phyloP scores from a whole-genome alignment of 179 eudicot genomes.

The Vitellaria paradoxa region DNA sequence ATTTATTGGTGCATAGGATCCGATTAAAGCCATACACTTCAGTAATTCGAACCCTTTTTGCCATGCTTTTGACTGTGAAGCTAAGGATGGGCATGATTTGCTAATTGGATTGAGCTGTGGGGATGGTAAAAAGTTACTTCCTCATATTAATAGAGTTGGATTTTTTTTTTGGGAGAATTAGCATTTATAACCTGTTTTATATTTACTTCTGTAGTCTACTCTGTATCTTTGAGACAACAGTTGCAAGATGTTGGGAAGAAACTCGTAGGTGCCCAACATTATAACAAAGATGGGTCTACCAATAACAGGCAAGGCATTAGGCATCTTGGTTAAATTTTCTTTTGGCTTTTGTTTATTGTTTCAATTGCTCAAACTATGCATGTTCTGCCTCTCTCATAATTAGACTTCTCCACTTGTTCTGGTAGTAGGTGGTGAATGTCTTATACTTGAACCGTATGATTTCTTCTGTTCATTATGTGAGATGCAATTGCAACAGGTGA shows the following conservation, averaged over 20 bases:
- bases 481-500: not conserved
- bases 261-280: slow-evolving; percentile 83
- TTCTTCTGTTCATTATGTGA: not conserved
- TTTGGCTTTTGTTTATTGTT: not conserved
- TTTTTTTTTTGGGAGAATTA: not conserved
- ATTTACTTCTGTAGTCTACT: slow-evolving; percentile 51
- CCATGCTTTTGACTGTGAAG: slow-evolving; percentile 83
- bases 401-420: not conserved
- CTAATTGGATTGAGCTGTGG: slow-evolving; percentile 77
- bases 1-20: slow-evolving; percentile 54
- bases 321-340: not conserved
- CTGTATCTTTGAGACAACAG: slow-evolving; percentile 80
- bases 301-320: slow-evolving; percentile 55
- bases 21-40: slow-evolving; percentile 76
- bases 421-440: not conserved
- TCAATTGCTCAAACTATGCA: not conserved
- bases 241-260: slow-evolving; percentile 83
- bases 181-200: not conserved
- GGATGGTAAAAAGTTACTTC: slow-evolving; percentile 51
- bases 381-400: not conserved
- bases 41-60: slow-evolving; percentile 81
- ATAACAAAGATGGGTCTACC: slow-evolving; percentile 75
- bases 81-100: slow-evolving; percentile 89
- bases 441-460: not conserved
- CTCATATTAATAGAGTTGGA: not conserved